Evolutionary conservation across 352 stramenopile species (phyloP), one percentile per base, ranked within the genome.

Genomic region (Globisporangium carolinianum): DNA sequence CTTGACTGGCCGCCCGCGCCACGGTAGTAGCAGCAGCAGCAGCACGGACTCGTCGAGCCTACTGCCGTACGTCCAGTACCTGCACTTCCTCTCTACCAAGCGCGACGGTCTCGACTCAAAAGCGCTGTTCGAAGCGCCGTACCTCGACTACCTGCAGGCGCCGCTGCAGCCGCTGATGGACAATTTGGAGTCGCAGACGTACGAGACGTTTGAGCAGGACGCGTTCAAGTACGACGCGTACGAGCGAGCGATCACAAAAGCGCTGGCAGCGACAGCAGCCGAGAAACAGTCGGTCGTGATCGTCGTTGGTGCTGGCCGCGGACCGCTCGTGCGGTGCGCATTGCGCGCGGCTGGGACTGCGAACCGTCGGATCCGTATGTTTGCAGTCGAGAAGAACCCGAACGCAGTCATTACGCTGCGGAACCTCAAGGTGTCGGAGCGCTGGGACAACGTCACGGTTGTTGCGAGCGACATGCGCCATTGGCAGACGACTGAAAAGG

Each of bases 151-250:
- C 58, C 77, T 99, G 24, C 97, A 99, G 70, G 75, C 91, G 6
- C 97, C 97, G 10, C 71, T 99, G 46, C 97, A 99, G 70, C 97
- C 97, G 51, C 70, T 99, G 2, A 97, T 96, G 76, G 97, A 99
- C 87, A 98, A 99, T 75, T 79, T 99, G 36, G 95, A 99, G 71
- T 98, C 92, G 56, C 86, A 97, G 60, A 99, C 96, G 51, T 99
- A 99, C 76, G 97, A 99, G 78, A 98, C 91, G 0, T 98, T 99
- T 68, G 97, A 99, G 66, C 96, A 97, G 69, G 96, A 99, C 76
- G 91, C 92, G 1, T 96, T 99, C 66, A 99, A 99, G 73, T 99
- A 99, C 69, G 72, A 84, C n/a, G 83, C 91, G 58, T 99, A 99
- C 74, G 86, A 99, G 66, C 75, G 91, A 50, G 97, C 97, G 5